Conservation (phyloP, 106 monocot species). For the Allium sativum region DNA sequence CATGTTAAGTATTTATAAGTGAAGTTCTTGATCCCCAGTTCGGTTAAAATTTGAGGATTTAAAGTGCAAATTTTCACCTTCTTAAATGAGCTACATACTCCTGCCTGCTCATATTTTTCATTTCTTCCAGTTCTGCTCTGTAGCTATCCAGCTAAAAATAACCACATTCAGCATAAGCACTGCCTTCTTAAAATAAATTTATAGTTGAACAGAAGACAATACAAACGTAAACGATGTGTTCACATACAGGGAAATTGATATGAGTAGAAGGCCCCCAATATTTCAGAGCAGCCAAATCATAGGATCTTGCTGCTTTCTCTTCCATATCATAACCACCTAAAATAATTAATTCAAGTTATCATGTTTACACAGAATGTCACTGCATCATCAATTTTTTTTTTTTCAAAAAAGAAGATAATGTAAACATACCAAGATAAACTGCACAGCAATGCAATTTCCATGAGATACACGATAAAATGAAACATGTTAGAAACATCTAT, state of each 20-base stretch:
- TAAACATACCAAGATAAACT: constrained; percentile 86
- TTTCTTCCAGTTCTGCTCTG: constrained; percentile 79
- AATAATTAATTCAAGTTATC: neutral
- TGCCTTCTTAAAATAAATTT: neutral
- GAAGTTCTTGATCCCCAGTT: too few species aligned
- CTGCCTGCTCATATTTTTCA: constrained; percentile 90
- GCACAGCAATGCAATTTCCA: constrained; percentile 12
- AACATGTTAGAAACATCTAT: neutral
- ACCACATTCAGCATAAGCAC: neutral
- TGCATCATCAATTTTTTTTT: neutral
- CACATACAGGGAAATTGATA: constrained; percentile 84
- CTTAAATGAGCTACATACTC: constrained; percentile 79
- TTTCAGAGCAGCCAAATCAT: constrained; percentile 95
- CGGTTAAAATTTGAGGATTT: too few species aligned
- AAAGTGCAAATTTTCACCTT: constrained; percentile 11
- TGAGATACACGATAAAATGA: neutral
- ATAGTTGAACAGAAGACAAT: too few species aligned
- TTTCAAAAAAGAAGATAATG: neutral
- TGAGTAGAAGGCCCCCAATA: constrained; percentile 98
- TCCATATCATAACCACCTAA: constrained; percentile 97
- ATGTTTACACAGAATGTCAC: too few species aligned
- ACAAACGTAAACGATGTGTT: neutral
- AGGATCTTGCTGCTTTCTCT: constrained; percentile 95
- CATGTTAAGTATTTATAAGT: neutral
- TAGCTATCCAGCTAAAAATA: constrained; percentile 31